A percentile compares a stretch with the other conserved stretches of the same genome.
phyloP scores from a whole-genome alignment of 148 eudicot genomes.

The Drosera capensis region DNA sequence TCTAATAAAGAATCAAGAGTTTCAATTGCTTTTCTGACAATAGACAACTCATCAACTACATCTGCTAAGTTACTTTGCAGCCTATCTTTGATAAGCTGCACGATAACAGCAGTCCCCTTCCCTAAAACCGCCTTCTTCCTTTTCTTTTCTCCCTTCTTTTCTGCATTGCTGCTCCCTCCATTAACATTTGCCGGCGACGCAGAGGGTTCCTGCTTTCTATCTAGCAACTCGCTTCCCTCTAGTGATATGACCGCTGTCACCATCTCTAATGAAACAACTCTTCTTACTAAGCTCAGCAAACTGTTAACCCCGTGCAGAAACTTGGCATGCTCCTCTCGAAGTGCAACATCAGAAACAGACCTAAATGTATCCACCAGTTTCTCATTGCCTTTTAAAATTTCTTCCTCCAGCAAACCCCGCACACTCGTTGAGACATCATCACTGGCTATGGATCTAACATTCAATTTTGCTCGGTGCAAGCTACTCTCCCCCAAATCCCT shows the following conservation, averaged over 20 bases:
- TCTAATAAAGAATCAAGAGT: slow-evolving; percentile 33
- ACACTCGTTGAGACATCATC: slow-evolving; percentile 22
- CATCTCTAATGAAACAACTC: slow-evolving; percentile 52
- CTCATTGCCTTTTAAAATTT: slow-evolving; percentile 22
- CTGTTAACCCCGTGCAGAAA: slow-evolving; percentile 32
- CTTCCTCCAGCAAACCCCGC: slow-evolving; percentile 13
- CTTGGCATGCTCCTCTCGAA: slow-evolving; percentile 23
- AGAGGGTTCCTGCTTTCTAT: not conserved
- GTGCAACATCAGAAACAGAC: slow-evolving; percentile 19
- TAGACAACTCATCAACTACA: slow-evolving; percentile 8
- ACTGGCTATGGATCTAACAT: slow-evolving; percentile 17
- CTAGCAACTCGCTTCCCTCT: slow-evolving; percentile 32
- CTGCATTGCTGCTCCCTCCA: slow-evolving; percentile 17
- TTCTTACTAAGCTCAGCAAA: slow-evolving; percentile 28
- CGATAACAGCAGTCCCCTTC: slow-evolving; percentile 45
- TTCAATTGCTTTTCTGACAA: slow-evolving; percentile 18
- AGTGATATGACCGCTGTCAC: slow-evolving; percentile 34
- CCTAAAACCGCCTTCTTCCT: slow-evolving; percentile 61
- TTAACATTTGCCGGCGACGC: slow-evolving; percentile 6
- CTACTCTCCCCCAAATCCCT: slow-evolving; percentile 37
- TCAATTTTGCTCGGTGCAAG: slow-evolving; percentile 21
- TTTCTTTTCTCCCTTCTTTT: slow-evolving; percentile 42
- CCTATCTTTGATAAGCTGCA: slow-evolving; percentile 48
- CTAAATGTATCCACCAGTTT: slow-evolving; percentile 15
- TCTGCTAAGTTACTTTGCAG: slow-evolving; percentile 20